A percentile compares a stretch with the other conserved stretches of the same genome.
phyloP scores from a whole-genome alignment of 2,329 filamentous ascomycete species.

The Ophiostoma piceae region DNA sequence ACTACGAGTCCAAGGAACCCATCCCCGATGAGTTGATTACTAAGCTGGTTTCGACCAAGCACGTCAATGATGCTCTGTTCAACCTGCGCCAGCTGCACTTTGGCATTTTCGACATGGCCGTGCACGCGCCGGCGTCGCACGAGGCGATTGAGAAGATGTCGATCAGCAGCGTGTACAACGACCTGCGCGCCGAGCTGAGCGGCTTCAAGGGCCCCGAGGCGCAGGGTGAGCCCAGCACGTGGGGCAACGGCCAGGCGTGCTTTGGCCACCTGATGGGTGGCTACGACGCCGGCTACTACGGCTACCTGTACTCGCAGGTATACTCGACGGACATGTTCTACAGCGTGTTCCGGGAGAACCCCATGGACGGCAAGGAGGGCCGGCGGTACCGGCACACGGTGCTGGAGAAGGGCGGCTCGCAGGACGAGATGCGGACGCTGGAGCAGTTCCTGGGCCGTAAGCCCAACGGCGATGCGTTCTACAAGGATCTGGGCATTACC shows the following conservation, averaged over 20 bases:
- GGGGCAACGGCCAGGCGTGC: conserved; percentile 73
- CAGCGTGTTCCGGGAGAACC: conserved; percentile 68
- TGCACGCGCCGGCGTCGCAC: conserved; percentile 67
- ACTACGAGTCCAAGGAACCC: conserved; percentile 64
- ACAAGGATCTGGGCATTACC: conserved; percentile 62
- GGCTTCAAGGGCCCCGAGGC: conserved; percentile 70
- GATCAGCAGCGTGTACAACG: conserved; percentile 64
- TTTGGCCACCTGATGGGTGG: conserved; percentile 80
- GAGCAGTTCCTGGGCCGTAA: conserved; percentile 73
- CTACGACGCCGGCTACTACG: conserved; percentile 82
- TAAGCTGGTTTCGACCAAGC: conserved; percentile 69
- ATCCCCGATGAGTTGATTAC: conserved; percentile 72
- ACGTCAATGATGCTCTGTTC: conserved; percentile 74
- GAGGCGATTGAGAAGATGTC: conserved; percentile 62
- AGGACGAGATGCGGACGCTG: conserved; percentile 75
- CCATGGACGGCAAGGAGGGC: conserved; percentile 70
- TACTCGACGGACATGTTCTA: conserved; percentile 86
- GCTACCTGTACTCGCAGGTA: conserved; percentile 68
- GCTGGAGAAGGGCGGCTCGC: conserved; percentile 68
- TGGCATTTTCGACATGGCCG: conserved; percentile 77
- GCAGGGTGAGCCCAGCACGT: conserved; percentile 54
- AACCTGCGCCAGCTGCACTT: conserved; percentile 76
- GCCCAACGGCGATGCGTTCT: conserved; percentile 74
- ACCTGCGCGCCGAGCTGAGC: conserved; percentile 63
- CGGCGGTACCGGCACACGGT: conserved; percentile 73